These are phyloP conservation scores for Fistulifera solaris DNA, from an alignment of 108 stramenopile species.

Conservation along the genomic window DNA sequence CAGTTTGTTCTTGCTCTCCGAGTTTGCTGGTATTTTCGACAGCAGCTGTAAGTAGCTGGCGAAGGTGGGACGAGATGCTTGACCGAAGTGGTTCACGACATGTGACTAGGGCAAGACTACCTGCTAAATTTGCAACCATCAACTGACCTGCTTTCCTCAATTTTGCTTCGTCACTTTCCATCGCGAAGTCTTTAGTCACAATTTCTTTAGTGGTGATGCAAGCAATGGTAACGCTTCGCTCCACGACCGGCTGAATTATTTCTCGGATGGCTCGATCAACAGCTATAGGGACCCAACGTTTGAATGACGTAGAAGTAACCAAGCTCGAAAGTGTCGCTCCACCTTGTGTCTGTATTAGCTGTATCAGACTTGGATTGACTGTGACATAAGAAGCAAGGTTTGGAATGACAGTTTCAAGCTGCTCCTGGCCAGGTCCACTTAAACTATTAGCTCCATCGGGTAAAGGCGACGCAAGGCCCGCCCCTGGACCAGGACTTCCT, in stretches of 20 bases:
- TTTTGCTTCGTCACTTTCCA: constrained; percentile 92
- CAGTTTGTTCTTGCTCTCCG: constrained; percentile 56
- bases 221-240: constrained; percentile 96
- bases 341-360: constrained; percentile 57
- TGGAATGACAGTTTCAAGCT: constrained; percentile 90
- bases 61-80: constrained; percentile 92
- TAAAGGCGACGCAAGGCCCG: constrained; percentile 21
- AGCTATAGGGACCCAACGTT: constrained; percentile 86
- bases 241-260: constrained; percentile 97
- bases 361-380: constrained; percentile 81
- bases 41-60: constrained; percentile 61
- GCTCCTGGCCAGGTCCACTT: constrained; percentile 22
- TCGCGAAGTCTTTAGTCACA: constrained; percentile 98
- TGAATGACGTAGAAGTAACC: constrained; percentile 49
- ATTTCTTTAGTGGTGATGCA: constrained; percentile 97
- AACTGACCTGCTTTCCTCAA: constrained; percentile 95
- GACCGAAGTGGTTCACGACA: constrained; percentile 93
- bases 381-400: constrained; percentile 94
- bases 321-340: constrained; percentile 46
- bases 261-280: constrained; percentile 98
- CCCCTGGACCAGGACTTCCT: constrained; percentile 25
- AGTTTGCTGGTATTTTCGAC: constrained; percentile 37
- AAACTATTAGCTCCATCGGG: background rate
- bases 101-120: constrained; percentile 93
- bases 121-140: constrained; percentile 97